A percentile compares a stretch with the other conserved stretches of the same genome.
phyloP scores from a whole-genome alignment of 192 early-diverging fungal species.

The Linnemannia schmuckeri region DNA sequence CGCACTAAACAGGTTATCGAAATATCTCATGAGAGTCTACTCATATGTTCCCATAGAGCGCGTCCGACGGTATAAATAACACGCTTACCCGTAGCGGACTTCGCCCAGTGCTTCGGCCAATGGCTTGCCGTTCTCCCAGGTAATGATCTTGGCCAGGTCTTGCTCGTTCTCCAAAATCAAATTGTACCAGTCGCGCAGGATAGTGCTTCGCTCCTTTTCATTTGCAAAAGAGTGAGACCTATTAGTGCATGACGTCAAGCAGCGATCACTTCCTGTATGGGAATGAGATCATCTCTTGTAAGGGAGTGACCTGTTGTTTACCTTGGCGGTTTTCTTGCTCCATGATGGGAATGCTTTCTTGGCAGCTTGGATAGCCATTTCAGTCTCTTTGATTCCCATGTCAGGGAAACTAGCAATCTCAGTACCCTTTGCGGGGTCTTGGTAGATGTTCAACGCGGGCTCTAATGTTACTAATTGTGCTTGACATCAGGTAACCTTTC shows the following conservation, averaged over 20 bases:
- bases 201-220: constrained; percentile 63
- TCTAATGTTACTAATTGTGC: neutral
- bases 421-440: constrained; percentile 74
- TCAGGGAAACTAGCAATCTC: constrained; percentile 75
- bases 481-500: neutral
- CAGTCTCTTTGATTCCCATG: constrained; percentile 72
- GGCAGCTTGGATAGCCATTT: constrained; percentile 70
- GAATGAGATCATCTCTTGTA: neutral
- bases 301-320: neutral
- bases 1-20: constrained; percentile 27
- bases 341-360: constrained; percentile 69
- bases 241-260: neutral
- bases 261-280: no score
- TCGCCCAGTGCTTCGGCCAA: constrained; percentile 65
- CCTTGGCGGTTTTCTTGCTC: constrained; percentile 72
- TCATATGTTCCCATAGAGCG: neutral
- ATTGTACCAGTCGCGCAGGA: constrained; percentile 75
- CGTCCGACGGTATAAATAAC: neutral
- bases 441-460: neutral
- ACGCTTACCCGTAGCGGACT: constrained; percentile 56
- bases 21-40: neutral
- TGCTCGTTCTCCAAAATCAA: constrained; percentile 75
- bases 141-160: constrained; percentile 84
- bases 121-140: constrained; percentile 88
- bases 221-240: neutral